Conservation (phyloP, 2,329 filamentous ascomycete genomes). For the Bipolaris victoriae region DNA sequence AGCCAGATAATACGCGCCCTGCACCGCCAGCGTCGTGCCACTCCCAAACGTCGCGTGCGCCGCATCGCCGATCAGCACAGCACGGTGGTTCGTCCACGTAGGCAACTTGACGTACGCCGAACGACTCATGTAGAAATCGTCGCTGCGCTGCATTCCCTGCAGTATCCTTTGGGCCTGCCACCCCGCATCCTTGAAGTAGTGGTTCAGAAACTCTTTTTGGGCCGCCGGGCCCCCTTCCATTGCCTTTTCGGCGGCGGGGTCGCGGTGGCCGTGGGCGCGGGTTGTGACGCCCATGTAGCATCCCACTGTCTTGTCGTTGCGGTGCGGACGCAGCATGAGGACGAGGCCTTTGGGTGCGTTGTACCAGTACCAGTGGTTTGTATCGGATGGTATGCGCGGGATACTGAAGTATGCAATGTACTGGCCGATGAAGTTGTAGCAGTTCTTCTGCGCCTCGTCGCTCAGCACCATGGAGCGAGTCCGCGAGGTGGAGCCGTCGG, state of each 20-base stretch:
- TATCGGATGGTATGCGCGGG: constrained; percentile 27
- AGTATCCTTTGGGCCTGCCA: constrained; percentile 57
- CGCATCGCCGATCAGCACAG: constrained; percentile 63
- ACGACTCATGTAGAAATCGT: constrained; percentile 57
- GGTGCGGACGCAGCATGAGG: constrained; percentile 37
- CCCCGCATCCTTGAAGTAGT: constrained; percentile 49
- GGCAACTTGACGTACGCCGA: constrained; percentile 55
- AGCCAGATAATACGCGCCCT: constrained; percentile 49
- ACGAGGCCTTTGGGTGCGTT: constrained; percentile 29
- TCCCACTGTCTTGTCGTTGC: constrained; percentile 32
- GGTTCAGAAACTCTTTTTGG: constrained; percentile 51
- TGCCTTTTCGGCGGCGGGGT: constrained; percentile 25
- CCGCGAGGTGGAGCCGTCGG: constrained; percentile 37
- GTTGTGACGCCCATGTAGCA: constrained; percentile 36
- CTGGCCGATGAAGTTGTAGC: constrained; percentile 29
- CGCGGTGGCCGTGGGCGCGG: constrained; percentile 11
- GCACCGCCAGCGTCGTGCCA: constrained; percentile 45
- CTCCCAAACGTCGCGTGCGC: constrained; percentile 44
- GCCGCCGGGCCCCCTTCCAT: constrained; percentile 42
- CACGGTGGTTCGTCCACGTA: constrained; percentile 55
- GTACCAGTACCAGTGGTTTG: constrained; percentile 34
- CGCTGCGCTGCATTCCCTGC: constrained; percentile 46
- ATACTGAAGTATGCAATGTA: constrained; percentile 45
- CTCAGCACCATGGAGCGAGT: constrained; percentile 36
- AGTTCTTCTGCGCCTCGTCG: constrained; percentile 23